Conservation (phyloP, 306 rosid species). For the Quercus wislizeni region DNA sequence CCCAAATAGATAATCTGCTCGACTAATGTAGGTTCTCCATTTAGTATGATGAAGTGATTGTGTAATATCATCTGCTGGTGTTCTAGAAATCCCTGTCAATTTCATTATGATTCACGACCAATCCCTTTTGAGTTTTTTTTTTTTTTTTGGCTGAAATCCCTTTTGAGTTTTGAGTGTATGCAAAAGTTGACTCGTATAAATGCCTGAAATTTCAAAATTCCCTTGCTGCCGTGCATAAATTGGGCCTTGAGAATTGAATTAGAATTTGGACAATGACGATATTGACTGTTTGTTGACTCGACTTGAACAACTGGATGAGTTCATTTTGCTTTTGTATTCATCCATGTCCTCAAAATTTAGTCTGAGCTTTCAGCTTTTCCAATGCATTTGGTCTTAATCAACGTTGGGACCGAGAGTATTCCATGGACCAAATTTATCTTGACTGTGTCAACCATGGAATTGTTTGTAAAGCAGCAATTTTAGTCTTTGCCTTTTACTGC, state of each 20-base stretch:
- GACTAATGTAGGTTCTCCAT: no score
- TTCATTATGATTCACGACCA: not conserved
- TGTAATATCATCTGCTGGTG: not conserved
- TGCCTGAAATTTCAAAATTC: not conserved
- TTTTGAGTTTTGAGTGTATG: not conserved
- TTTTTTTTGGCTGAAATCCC: not conserved
- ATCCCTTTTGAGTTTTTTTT: not conserved
- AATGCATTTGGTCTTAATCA: not conserved
- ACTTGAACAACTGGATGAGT: not conserved
- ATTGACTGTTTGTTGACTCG: not conserved
- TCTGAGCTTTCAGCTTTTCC: not conserved
- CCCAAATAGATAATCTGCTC: no score
- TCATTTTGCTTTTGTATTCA: not conserved
- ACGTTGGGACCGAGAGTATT: no score
- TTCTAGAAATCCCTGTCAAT: not conserved
- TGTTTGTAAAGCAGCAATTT: not conserved
- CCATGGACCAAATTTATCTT: not conserved
- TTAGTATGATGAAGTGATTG: not conserved
- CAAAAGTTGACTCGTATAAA: not conserved
- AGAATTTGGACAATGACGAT: not conserved
- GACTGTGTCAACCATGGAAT: not conserved
- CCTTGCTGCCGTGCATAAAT: no score
- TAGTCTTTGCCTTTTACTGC: not conserved
- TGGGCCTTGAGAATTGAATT: not conserved
- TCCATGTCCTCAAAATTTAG: not conserved